Base-by-base conservation (phyloP, 2,329 filamentous ascomycete species). In the Gaeumannomyces tritici region DNA sequence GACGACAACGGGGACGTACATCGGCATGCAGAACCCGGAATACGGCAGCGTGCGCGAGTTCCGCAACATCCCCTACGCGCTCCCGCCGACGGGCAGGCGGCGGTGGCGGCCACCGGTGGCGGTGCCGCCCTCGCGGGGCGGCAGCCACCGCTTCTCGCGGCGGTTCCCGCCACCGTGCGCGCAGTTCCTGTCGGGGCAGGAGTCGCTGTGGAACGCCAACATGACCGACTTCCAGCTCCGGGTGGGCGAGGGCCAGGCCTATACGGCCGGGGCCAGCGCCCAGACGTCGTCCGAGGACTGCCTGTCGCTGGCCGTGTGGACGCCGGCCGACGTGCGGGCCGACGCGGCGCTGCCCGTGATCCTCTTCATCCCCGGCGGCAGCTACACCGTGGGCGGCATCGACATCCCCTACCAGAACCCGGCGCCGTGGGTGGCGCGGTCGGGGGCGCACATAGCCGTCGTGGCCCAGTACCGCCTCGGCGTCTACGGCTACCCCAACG, bases 401-500 rank as follows among this genome's bases (percentile, higher is more conserved):
- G 62, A 62, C 51, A 61, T 66, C 11, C 57, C 57, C 8, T 66
- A 65, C 62, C 65, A 66, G 59, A 65, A 63, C 54, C 65, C 65
- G 47, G 63, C 65, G 15, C 65, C 63, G 12, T 63, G 63, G 31
- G 62, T 66, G n/a, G 55, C 61, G 35, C 62, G 62, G 11, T 56
- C 54, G 26, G 51, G 56, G 59, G 13, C 42, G 28, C 59, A 61
- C 21, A 74, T 79, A 31, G 69, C 77, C 12, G 76, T 78, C 2
- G 72, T 73, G 33, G 66, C 76, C 63, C 77, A 76, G 69, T 78
- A 73, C 64, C 73, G 74, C 27, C 62, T 76, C 59, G 72, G 72
- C 63, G 73, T 73, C 61, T 70, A 72, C 56, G 72, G 72, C 28
- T 74, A 71, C 63, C 72, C 71, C 47, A 69, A 68, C 65, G 71